Percentiles rank a stretch among this genome's conserved stretches.
phyloP scores from a whole-genome alignment of 2,329 filamentous ascomycete species.

The Orbilia ellipsospora region DNA sequence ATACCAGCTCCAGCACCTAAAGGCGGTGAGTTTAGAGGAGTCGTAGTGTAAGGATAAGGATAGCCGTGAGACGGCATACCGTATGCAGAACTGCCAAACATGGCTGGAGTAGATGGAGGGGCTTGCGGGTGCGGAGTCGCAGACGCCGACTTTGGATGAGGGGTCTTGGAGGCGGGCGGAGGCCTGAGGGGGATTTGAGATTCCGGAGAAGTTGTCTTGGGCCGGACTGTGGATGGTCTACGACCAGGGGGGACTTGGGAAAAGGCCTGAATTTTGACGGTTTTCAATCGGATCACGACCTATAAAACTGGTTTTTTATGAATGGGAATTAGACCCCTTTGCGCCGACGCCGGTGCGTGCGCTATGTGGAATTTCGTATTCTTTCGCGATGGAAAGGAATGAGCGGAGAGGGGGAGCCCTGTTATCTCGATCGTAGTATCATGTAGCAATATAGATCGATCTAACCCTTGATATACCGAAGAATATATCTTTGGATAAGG shows the following conservation, averaged over 20 bases:
- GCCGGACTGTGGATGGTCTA: constrained; percentile 55
- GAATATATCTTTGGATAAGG: not conserved
- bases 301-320: constrained; percentile 48
- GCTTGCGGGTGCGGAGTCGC: constrained; percentile 53
- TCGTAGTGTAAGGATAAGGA: constrained; percentile 54
- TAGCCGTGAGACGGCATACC: constrained; percentile 56
- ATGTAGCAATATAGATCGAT: constrained; percentile 23
- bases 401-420: constrained; percentile 15
- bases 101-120: constrained; percentile 46
- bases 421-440: constrained; percentile 52
- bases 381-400: constrained; percentile 20
- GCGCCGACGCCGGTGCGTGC: constrained; percentile 53
- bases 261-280: constrained; percentile 56
- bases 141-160: constrained; percentile 55
- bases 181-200: constrained; percentile 52
- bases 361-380: constrained; percentile 24
- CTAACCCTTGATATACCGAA: no score
- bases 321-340: constrained; percentile 41
- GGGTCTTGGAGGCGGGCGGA: constrained; percentile 53
- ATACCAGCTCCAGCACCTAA: constrained; percentile 56
- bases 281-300: constrained; percentile 52
- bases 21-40: constrained; percentile 56
- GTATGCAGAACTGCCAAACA: constrained; percentile 55
- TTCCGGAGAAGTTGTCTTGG: constrained; percentile 55
- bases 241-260: constrained; percentile 51